Evolutionary conservation across 345 rosid species (phyloP).

Genomic region (Orychophragmus violaceus): DNA sequence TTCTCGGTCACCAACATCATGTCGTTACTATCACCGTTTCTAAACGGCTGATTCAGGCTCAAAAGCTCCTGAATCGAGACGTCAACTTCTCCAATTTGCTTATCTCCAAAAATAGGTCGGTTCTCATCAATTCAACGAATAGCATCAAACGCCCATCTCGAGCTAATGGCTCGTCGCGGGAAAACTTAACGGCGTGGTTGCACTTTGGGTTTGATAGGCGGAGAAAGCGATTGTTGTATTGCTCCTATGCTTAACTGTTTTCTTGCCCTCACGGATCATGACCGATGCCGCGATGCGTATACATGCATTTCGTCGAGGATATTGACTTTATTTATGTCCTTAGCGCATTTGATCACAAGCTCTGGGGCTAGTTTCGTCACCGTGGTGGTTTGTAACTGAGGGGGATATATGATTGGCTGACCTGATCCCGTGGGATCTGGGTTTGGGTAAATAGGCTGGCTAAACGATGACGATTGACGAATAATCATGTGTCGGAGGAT

Average conservation of each 20-base stretch:
- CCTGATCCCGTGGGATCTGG: background rate
- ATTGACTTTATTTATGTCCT: slow-evolving; percentile 45
- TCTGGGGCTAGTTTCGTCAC: slow-evolving; percentile 38
- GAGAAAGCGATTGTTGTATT: slow-evolving; percentile 34
- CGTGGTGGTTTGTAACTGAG: background rate
- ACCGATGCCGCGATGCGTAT: slow-evolving; percentile 50
- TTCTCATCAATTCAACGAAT: slow-evolving; percentile 44
- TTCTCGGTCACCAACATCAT: slow-evolving; percentile 41
- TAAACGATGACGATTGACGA: too few species aligned
- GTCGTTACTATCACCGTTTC: background rate
- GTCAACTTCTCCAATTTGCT: slow-evolving; percentile 52
- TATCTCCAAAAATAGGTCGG: slow-evolving; percentile 42
- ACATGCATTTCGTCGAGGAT: slow-evolving; percentile 53
- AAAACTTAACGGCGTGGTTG: slow-evolving; percentile 50
- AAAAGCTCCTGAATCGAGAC: slow-evolving; percentile 56
- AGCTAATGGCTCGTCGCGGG: slow-evolving; percentile 36
- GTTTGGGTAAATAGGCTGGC: too few species aligned
- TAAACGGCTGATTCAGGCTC: background rate
- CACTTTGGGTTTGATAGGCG: slow-evolving; percentile 51
- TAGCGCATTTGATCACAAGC: slow-evolving; percentile 46
- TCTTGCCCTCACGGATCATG: slow-evolving; percentile 40
- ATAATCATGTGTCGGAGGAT: background rate
- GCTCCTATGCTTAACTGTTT: slow-evolving; percentile 23
- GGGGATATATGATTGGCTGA: background rate
- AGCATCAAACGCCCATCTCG: slow-evolving; percentile 37